Evolutionary conservation across 306 rosid genomes (phyloP).

Genomic region (Quercus suber): DNA sequence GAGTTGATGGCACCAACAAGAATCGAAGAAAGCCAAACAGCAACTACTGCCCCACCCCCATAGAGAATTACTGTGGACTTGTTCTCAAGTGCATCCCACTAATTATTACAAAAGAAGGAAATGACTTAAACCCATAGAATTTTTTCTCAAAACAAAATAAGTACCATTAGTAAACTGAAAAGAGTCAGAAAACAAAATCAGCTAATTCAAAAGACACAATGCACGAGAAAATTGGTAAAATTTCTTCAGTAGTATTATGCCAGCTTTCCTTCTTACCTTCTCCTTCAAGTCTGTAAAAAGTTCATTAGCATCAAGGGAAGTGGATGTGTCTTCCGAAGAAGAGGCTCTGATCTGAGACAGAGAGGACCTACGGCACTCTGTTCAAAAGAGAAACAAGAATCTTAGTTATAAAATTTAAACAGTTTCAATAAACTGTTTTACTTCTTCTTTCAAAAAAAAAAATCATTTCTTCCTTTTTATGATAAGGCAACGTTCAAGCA

Average conservation of each 20-base stretch:
- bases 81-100: conserved; percentile 99
- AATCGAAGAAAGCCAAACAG: conserved; percentile 87
- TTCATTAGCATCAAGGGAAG: conserved; percentile 61
- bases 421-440: not conserved
- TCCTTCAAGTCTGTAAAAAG: conserved; percentile 82
- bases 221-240: conserved; percentile 7
- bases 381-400: conserved; percentile 10
- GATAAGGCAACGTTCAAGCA: not conserved
- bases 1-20: conserved; percentile 89
- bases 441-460: not conserved
- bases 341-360: conserved; percentile 68
- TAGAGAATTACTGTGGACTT: conserved; percentile 87
- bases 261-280: conserved; percentile 54
- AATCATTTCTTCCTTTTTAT: not conserved
- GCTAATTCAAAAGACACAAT: not conserved
- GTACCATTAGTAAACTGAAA: not conserved
- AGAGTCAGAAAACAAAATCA: not conserved
- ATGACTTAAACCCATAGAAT: not conserved
- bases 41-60: conserved; percentile 90
- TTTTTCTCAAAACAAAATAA: not conserved
- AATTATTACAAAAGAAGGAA: conserved; percentile 22
- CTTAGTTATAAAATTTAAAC: not conserved
- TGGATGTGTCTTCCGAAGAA: conserved; percentile 81
- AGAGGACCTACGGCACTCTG: conserved; percentile 55
- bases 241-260: not conserved